Conservation (phyloP, 1,284 basidiomycete genomes). For the Leccinum angustisporum region DNA sequence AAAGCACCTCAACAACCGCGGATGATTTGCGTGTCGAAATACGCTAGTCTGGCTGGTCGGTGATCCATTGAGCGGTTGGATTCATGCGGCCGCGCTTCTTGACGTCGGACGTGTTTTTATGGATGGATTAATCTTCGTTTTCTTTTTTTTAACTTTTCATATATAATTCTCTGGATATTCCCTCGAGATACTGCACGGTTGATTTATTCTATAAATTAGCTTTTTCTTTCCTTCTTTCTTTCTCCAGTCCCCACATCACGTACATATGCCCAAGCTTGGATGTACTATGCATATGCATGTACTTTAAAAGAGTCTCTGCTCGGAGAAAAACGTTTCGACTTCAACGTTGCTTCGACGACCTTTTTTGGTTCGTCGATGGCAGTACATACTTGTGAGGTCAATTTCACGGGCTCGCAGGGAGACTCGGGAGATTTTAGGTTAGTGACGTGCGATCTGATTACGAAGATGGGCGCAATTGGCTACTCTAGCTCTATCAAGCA, state of each 20-base stretch:
- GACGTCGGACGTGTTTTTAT: background rate
- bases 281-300: constrained; percentile 7
- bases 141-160: background rate
- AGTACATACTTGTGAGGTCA: no score
- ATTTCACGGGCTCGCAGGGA: background rate
- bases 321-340: background rate
- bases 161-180: background rate
- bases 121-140: background rate
- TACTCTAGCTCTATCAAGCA: background rate
- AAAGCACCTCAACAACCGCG: constrained; percentile 15
- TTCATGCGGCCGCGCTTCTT: background rate
- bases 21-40: constrained; percentile 30
- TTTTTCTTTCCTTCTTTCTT: background rate
- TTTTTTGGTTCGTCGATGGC: constrained; percentile 1
- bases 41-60: constrained; percentile 38
- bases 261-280: background rate
- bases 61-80: constrained; percentile 15
- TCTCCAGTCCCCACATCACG: background rate
- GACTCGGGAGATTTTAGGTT: background rate
- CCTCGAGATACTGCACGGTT: no score
- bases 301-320: constrained; percentile 3
- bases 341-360: no score
- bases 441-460: background rate
- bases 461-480: background rate
- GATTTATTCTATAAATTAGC: background rate